phyloP scores from a whole-genome alignment of 1,139 yeast genomes.

The Debaryomycetaceae sp. region DNA sequence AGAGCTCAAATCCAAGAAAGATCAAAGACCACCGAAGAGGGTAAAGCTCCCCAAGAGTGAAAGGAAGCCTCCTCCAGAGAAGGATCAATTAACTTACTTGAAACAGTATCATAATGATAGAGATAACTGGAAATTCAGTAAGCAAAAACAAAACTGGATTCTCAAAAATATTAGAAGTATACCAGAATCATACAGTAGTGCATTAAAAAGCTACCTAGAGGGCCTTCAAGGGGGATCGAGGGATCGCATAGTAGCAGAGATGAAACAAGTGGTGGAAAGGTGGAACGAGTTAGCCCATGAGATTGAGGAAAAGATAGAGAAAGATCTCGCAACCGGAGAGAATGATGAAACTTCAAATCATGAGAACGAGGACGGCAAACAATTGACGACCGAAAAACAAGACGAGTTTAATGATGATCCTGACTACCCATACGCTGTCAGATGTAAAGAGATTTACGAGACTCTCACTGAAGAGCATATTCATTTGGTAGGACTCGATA shows the following conservation, averaged over 20 bases:
- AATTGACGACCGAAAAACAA: constrained; percentile 8
- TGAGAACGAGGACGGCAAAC: constrained; percentile 10
- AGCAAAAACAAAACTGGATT: constrained; percentile 93
- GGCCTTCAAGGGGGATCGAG: constrained; percentile 76
- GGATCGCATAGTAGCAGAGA: constrained; percentile 52
- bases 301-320: constrained; percentile 37
- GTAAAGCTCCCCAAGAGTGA: constrained; percentile 72
- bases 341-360: constrained; percentile 14
- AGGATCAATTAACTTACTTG: constrained; percentile 76
- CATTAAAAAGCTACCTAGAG: constrained; percentile 54
- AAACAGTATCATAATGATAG: constrained; percentile 60
- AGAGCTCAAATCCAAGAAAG: constrained; percentile 10
- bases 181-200: constrained; percentile 54
- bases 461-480: constrained; percentile 26
- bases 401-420: constrained; percentile 10
- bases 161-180: constrained; percentile 60
- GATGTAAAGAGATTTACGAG: constrained; percentile 26
- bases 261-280: constrained; percentile 41
- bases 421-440: constrained; percentile 37
- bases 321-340: constrained; percentile 25
- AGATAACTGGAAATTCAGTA: constrained; percentile 83
- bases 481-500: constrained; percentile 32
- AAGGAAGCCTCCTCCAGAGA: constrained; percentile 72
- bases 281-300: constrained; percentile 57
- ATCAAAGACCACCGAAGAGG: constrained; percentile 57